Percentiles rank a stretch among this genome's conserved stretches.
Conservation (phyloP, 805 yeast species). For the Hanseniaspora mollemarum region DNA sequence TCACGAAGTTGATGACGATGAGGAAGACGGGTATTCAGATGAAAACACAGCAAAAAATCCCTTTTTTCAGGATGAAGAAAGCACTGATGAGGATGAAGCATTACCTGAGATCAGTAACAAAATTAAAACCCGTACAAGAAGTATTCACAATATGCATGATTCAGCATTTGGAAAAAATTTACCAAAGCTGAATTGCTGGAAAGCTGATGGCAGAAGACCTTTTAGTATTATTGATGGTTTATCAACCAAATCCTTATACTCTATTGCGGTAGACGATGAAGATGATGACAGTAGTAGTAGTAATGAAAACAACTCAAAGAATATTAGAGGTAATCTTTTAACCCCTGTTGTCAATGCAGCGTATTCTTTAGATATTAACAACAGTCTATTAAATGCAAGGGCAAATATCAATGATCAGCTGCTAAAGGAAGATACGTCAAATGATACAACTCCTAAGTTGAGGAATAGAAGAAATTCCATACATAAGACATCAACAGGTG, state of each 20-base stretch:
- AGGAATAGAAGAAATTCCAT: not conserved
- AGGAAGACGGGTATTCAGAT: slow-evolving; percentile 10
- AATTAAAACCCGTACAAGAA: slow-evolving; percentile 35
- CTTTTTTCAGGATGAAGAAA: slow-evolving; percentile 58
- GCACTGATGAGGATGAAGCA: slow-evolving; percentile 85
- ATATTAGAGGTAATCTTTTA: slow-evolving; percentile 28
- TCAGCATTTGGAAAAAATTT: slow-evolving; percentile 56
- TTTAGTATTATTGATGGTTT: slow-evolving; percentile 92
- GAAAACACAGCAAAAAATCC: slow-evolving; percentile 25
- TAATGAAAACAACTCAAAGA: not conserved
- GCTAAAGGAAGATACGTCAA: slow-evolving; percentile 7
- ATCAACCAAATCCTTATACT: slow-evolving; percentile 62
- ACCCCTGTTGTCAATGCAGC: slow-evolving; percentile 5
- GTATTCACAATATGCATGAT: slow-evolving; percentile 9
- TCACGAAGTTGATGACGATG: slow-evolving; percentile 15
- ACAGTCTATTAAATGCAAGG: not conserved
- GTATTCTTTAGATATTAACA: not conserved
- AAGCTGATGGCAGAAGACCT: slow-evolving; percentile 62
- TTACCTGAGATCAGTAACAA: slow-evolving; percentile 57
- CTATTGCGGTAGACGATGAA: slow-evolving; percentile 2
- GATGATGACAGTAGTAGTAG: not conserved
- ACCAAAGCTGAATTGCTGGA: slow-evolving; percentile 88
- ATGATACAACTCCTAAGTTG: not conserved
- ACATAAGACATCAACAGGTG: not conserved
- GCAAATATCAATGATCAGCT: slow-evolving; percentile 4